phyloP scores from a whole-genome alignment of 768 basidiomycete species.

The Brasilioporus rufonigricans region DNA sequence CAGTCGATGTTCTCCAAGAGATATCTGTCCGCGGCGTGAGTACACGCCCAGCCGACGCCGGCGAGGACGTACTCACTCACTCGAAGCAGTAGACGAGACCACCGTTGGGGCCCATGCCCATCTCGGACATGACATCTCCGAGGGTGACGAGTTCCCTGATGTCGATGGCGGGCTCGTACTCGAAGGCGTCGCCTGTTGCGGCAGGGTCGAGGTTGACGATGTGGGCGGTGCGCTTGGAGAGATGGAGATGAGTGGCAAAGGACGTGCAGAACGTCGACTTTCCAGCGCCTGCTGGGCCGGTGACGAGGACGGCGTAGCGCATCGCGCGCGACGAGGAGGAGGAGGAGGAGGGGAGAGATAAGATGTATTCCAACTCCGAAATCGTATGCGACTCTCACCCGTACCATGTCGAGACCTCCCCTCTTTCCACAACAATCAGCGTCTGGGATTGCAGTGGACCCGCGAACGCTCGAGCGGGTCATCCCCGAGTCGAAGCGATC shows the following conservation, averaged over 20 bases:
- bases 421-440: slow-evolving; percentile 66
- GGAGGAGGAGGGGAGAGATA: slow-evolving; percentile 10
- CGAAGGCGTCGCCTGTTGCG: slow-evolving; percentile 80
- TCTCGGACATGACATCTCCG: slow-evolving; percentile 94
- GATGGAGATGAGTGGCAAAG: slow-evolving; percentile 84
- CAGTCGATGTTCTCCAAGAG: slow-evolving; percentile 97
- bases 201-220: slow-evolving; percentile 98
- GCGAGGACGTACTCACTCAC: too few relatives aligned
- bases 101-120: slow-evolving; percentile 95
- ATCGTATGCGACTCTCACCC: slow-evolving; percentile 12
- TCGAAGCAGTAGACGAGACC: slow-evolving; percentile 98
- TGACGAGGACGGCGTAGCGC: slow-evolving; percentile 87
- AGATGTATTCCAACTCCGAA: slow-evolving; percentile 33
- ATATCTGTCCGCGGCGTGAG: slow-evolving; percentile 57
- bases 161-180: slow-evolving; percentile 90
- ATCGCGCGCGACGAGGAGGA: slow-evolving; percentile 44
- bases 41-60: neutral
- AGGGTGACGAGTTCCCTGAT: slow-evolving; percentile 90
- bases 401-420: slow-evolving; percentile 70
- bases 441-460: slow-evolving; percentile 83
- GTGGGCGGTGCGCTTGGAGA: slow-evolving; percentile 81
- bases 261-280: slow-evolving; percentile 93
- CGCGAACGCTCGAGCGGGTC: slow-evolving; percentile 81
- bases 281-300: slow-evolving; percentile 97
- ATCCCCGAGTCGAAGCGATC: slow-evolving; percentile 79